phyloP scores from a whole-genome alignment of 2,329 filamentous ascomycete genomes.

The Aspergillus quadrilineatus region DNA sequence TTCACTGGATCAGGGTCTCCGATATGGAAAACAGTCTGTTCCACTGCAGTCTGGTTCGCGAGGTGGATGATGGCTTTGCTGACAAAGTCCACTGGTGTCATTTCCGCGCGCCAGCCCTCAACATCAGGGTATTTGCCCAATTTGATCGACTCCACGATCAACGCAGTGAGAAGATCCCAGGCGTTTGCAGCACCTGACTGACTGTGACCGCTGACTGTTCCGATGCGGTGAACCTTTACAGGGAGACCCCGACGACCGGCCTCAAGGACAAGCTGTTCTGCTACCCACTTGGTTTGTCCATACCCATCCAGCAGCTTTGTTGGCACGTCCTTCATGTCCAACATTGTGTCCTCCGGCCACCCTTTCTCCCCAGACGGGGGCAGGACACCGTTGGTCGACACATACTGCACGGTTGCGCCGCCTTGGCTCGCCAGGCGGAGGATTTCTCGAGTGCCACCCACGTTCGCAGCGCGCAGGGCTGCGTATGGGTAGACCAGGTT shows the following conservation, averaged over 20 bases:
- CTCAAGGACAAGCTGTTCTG: constrained; percentile 71
- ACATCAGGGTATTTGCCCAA: constrained; percentile 70
- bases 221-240: constrained; percentile 68
- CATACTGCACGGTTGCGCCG: constrained; percentile 72
- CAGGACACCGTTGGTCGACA: constrained; percentile 78
- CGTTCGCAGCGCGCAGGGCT: constrained; percentile 70
- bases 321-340: constrained; percentile 67
- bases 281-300: constrained; percentile 79
- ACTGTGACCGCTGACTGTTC: constrained; percentile 78
- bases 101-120: constrained; percentile 74
- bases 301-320: constrained; percentile 70
- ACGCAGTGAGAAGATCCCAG: constrained; percentile 72
- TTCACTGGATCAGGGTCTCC: constrained; percentile 70
- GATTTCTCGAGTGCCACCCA: constrained; percentile 75
- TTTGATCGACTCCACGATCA: constrained; percentile 74
- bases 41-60: constrained; percentile 60
- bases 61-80: constrained; percentile 71
- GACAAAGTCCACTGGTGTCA: constrained; percentile 82
- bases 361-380: constrained; percentile 64
- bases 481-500: constrained; percentile 82
- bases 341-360: constrained; percentile 68
- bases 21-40: constrained; percentile 69
- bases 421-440: constrained; percentile 66
- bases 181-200: constrained; percentile 72
- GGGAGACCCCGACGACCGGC: constrained; percentile 68